Percentiles rank a stretch among this genome's conserved stretches.
Conservation (phyloP, 228 moss, liverwort and hornwort genomes). For the Sphagnum fallax region DNA sequence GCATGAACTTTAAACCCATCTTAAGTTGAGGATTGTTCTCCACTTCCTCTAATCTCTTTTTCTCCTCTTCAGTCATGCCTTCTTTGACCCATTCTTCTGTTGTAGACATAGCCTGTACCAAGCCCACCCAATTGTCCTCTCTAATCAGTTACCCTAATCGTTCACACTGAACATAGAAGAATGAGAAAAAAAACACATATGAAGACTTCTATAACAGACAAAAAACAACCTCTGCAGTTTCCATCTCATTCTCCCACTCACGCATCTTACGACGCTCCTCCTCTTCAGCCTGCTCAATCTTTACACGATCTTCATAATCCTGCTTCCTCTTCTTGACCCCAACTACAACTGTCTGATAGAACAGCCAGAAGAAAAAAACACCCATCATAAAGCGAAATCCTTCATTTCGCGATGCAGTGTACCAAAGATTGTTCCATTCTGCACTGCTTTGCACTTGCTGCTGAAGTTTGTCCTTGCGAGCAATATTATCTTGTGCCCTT, state of each 20-base stretch:
- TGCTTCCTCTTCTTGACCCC: conserved; percentile 98
- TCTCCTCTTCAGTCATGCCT: conserved; percentile 86
- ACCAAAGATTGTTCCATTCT: conserved; percentile 77
- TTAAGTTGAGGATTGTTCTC: conserved; percentile 90
- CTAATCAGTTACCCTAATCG: too few relatives aligned
- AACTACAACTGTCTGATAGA: conserved; percentile 91
- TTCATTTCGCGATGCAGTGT: conserved; percentile 84
- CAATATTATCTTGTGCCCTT: conserved; percentile 28
- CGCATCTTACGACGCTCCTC: conserved; percentile 95
- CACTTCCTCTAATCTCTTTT: conserved; percentile 84
- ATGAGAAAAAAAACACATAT: too few relatives aligned
- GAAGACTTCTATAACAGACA: not conserved
- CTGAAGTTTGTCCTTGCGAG: conserved; percentile 47
- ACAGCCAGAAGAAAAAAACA: conserved; percentile 95
- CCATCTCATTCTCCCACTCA: conserved; percentile 99
- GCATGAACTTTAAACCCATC: conserved; percentile 93
- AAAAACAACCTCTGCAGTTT: conserved; percentile 64
- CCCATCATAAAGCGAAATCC: conserved; percentile 94
- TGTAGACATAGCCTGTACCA: conserved; percentile 51
- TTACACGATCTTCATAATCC: conserved; percentile 94
- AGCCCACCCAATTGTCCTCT: not conserved
- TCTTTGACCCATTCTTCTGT: conserved; percentile 81
- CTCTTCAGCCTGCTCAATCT: conserved; percentile 93
- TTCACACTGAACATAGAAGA: too few relatives aligned
- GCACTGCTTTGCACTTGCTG: conserved; percentile 55